Conservation (phyloP, 257 asterid genomes). For the Nicotiana tabacum region DNA sequence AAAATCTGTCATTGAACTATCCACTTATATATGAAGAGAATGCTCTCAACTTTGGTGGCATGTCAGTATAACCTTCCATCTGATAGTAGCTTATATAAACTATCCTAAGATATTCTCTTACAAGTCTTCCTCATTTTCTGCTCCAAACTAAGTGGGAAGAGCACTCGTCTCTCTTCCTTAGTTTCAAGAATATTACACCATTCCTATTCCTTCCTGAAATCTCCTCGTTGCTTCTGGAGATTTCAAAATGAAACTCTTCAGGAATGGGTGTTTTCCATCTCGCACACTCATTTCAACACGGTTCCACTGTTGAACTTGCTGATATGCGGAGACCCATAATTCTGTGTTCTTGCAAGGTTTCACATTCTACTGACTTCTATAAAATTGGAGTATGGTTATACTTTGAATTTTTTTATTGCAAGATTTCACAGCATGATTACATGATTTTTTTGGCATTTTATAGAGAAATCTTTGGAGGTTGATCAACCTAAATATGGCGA, state of each 20-base stretch:
- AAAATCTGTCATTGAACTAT: not conserved
- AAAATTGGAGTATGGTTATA: not conserved
- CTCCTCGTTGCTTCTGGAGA: not conserved
- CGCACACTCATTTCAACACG: not conserved
- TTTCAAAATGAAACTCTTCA: not conserved
- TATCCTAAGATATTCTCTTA: not conserved
- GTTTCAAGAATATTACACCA: not conserved
- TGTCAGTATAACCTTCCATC: not conserved
- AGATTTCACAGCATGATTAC: constrained; percentile 9
- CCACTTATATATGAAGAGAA: not conserved
- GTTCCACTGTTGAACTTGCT: not conserved
- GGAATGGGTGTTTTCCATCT: not conserved
- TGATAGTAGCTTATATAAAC: not conserved
- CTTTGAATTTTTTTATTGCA: not conserved
- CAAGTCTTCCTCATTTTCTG: not conserved
- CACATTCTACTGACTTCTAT: not conserved
- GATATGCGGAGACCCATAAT: not conserved
- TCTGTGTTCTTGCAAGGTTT: not conserved
- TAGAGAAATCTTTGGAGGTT: constrained; percentile 60
- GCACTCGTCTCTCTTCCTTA: not conserved
- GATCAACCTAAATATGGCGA: constrained; percentile 66
- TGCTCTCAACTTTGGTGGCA: not conserved
- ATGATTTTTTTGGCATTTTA: constrained; percentile 12
- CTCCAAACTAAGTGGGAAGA: not conserved
- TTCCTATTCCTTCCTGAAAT: not conserved